Percentiles rank a stretch among this genome's conserved stretches.
phyloP scores from a whole-genome alignment of 768 basidiomycete species.

The Amylocystis lapponica region DNA sequence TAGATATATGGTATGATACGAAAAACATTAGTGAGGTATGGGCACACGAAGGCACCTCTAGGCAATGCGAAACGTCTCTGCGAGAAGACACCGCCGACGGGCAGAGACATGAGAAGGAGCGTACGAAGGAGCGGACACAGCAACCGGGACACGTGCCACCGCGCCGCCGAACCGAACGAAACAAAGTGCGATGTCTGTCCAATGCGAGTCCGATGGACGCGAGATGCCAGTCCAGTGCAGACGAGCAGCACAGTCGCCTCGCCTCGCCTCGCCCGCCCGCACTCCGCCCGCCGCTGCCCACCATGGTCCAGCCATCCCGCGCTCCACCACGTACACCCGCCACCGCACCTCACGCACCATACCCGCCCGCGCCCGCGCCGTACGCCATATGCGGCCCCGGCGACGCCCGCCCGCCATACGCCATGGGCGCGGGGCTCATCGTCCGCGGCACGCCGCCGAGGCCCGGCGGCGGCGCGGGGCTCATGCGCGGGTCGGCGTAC shows the following conservation, averaged over 20 bases:
- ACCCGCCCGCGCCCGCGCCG: conserved; percentile 17
- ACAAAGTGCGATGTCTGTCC: not conserved
- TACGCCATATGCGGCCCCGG: conserved; percentile 46
- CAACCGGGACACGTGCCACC: no score
- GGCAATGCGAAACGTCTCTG: conserved; percentile 1
- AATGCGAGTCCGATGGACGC: not conserved
- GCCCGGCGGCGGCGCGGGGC: not conserved
- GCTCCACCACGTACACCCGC: conserved; percentile 3
- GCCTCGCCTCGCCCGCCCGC: not conserved
- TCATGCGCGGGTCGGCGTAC: not conserved
- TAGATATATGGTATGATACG: conserved; percentile 3
- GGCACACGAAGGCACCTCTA: conserved; percentile 2
- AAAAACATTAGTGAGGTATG: conserved; percentile 4
- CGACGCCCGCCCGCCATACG: conserved; percentile 30
- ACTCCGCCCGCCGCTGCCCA: not conserved
- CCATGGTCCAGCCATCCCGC: conserved; percentile 19
- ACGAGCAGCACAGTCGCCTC: not conserved
- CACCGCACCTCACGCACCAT: conserved; percentile 5
- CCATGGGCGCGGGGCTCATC: no score
- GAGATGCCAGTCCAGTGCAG: not conserved
- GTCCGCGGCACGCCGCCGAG: not conserved
- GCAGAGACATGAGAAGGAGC: not conserved
- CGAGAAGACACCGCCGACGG: not conserved
- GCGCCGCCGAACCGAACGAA: no score
- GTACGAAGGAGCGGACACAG: not conserved